Percentiles rank a stretch among this genome's conserved stretches.
Evolutionary conservation across 2,329 filamentous ascomycete genomes (phyloP).

Genomic region (Penicillium sp.): DNA sequence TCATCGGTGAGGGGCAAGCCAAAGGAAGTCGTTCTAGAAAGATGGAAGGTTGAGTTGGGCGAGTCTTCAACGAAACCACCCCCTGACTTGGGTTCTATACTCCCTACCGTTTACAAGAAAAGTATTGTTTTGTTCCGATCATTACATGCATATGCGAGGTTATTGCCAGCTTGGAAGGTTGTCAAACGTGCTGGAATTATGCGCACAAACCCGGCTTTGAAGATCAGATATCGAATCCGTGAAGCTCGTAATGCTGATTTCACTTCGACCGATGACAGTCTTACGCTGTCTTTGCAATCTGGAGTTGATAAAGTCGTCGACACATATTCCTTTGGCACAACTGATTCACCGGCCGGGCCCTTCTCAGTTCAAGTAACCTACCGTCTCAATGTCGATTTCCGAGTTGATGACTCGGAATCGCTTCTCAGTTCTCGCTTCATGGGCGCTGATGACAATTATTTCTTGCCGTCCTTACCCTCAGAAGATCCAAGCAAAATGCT

Average conservation of each 20-base stretch:
- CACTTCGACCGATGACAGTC: conserved; percentile 59
- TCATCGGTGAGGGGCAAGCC: conserved; percentile 45
- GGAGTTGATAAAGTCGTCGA: conserved; percentile 62
- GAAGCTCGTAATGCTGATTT: conserved; percentile 52
- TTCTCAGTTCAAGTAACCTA: conserved; percentile 79
- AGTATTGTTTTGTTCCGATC: conserved; percentile 92
- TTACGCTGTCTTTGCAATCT: conserved; percentile 68
- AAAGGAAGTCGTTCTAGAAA: conserved; percentile 78
- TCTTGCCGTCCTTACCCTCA: conserved; percentile 69
- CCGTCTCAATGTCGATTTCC: conserved; percentile 83
- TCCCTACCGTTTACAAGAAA: conserved; percentile 95
- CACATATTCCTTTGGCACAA: conserved; percentile 74
- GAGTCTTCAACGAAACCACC: conserved; percentile 54
- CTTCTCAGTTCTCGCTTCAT: conserved; percentile 90
- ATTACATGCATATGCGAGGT: conserved; percentile 74
- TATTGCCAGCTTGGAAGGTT: conserved; percentile 84
- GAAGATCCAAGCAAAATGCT: conserved; percentile 36
- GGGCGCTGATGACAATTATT: conserved; percentile 83
- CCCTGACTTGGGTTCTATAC: conserved; percentile 52
- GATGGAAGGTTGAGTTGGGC: conserved; percentile 84
- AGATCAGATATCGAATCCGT: conserved; percentile 75
- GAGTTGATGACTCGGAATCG: conserved; percentile 85
- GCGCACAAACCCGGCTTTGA: conserved; percentile 59
- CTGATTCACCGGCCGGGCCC: conserved; percentile 81
- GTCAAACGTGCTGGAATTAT: conserved; percentile 70